phyloP scores from a whole-genome alignment of 768 basidiomycete species.

The Boletus subcaerulescens region DNA sequence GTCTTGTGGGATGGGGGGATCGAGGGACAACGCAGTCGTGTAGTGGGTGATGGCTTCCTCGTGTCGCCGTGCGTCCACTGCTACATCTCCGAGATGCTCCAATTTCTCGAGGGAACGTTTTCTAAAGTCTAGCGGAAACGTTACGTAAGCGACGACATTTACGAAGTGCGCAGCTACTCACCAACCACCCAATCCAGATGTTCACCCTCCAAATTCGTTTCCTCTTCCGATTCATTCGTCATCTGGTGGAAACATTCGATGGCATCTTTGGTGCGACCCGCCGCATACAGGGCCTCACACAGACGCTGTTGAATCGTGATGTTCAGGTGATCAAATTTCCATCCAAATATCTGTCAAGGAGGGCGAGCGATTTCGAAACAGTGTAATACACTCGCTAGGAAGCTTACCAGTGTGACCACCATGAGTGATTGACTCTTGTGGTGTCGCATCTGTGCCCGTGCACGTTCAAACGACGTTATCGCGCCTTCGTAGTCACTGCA shows the following conservation, averaged over 20 bases:
- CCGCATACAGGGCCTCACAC: neutral
- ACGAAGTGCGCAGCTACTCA: neutral
- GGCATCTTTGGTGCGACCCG: neutral
- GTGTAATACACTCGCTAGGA: too few species aligned
- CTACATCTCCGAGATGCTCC: neutral
- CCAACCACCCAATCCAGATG: neutral
- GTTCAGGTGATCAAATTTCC: neutral
- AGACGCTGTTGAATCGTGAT: neutral
- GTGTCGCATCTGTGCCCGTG: neutral
- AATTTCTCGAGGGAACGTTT: neutral
- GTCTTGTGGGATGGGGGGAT: neutral
- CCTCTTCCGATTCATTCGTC: neutral
- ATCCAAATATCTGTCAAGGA: constrained; percentile 1
- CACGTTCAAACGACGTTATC: neutral
- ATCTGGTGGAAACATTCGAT: neutral
- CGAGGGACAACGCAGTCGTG: neutral
- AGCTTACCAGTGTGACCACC: constrained; percentile 6
- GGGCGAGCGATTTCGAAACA: neutral
- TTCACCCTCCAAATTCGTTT: neutral
- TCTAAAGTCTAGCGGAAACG: neutral
- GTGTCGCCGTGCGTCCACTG: neutral
- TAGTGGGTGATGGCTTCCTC: neutral
- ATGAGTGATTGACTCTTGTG: neutral
- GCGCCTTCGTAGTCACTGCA: neutral
- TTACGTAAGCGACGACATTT: neutral